Evolutionary conservation across 2,329 filamentous ascomycete species (phyloP), one percentile per base, ranked within the genome.

Genomic region (Didymosphaeria variabile): DNA sequence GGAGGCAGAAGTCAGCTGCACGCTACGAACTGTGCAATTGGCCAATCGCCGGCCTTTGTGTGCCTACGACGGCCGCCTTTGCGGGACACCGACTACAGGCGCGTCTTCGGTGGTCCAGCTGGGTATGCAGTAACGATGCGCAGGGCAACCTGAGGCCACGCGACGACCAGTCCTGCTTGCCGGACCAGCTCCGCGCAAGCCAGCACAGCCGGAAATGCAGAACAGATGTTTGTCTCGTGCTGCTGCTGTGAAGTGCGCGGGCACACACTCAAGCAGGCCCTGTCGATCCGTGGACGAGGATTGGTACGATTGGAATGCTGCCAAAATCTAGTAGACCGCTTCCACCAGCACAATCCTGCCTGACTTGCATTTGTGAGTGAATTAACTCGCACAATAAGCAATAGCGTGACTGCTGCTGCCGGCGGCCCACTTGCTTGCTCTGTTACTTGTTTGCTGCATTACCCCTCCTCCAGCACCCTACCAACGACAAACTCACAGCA

Each of bases 391-490:
- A 66, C 62, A 67, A 68, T 65, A 62, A 72, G 69, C 67, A 65
- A 66, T 60, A 60, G 63, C 61, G 65, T 70, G 65, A 68, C 67
- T 67, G 67, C 61, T 66, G 65, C 63, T 54, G 64, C 69, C 62
- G 68, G 67, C 32, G 21, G 51, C 69, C 73, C 70, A 72, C 70
- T 55, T 47, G 46, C 40, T n/a, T 54, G 42, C 56, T 64, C 60
- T 69, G 57, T 40, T 73, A 73, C 71, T 71, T 73, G 72, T 70
- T 56, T 70, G 68, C 67, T 74, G 74, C 74, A 69, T 66, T 72
- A 72, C 73, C 73, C 72, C 73, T 70, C 75, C 68, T 71, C 51
- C 46, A 40, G 5, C 38, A 19, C 23, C 64, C 60, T 29, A 61
- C 40, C 51, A 59, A 57, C 53, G 60, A 66, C 51, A 65, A 55